phyloP scores from a whole-genome alignment of 768 basidiomycete genomes.

The Panellus pusillus region DNA sequence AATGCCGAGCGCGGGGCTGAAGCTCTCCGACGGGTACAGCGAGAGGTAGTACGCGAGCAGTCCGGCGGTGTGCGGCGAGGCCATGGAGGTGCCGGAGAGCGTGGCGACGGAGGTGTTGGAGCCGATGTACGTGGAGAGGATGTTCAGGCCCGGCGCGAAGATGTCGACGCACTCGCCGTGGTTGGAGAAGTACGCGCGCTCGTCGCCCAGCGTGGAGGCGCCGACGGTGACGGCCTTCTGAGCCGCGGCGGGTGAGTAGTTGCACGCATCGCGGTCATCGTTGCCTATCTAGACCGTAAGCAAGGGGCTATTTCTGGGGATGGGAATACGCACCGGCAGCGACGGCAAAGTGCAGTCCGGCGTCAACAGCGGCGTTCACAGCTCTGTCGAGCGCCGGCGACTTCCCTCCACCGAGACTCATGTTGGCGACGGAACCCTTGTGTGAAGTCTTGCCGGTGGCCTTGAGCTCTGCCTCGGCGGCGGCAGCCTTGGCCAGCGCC shows the following conservation, averaged over 20 bases:
- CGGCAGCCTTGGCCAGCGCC: slow-evolving; percentile 54
- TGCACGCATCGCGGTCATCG: slow-evolving; percentile 87
- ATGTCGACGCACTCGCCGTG: slow-evolving; percentile 87
- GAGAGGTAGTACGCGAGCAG: slow-evolving; percentile 91
- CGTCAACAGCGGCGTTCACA: slow-evolving; percentile 81
- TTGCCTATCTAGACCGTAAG: slow-evolving; percentile 48
- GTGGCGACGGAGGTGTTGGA: slow-evolving; percentile 61
- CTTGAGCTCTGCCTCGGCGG: slow-evolving; percentile 63
- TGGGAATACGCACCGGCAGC: slow-evolving; percentile 75
- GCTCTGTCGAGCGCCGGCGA: slow-evolving; percentile 79
- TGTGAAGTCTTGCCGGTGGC: slow-evolving; percentile 78
- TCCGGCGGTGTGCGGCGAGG: slow-evolving; percentile 90
- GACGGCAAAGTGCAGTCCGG: slow-evolving; percentile 93
- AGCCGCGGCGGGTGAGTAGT: slow-evolving; percentile 88
- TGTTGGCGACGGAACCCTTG: slow-evolving; percentile 96
- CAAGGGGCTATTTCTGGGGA: not conserved
- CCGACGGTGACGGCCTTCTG: slow-evolving; percentile 93
- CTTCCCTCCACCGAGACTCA: slow-evolving; percentile 97
- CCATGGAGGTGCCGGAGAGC: slow-evolving; percentile 93
- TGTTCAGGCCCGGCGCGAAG: slow-evolving; percentile 90
- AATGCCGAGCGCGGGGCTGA: slow-evolving; percentile 50
- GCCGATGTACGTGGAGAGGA: slow-evolving; percentile 84
- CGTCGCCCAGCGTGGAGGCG: slow-evolving; percentile 80
- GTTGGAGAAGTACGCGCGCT: slow-evolving; percentile 93
- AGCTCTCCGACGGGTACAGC: slow-evolving; percentile 70